phyloP scores from a whole-genome alignment of 495 filamentous ascomycete genomes.

The Xylaria telfairii region DNA sequence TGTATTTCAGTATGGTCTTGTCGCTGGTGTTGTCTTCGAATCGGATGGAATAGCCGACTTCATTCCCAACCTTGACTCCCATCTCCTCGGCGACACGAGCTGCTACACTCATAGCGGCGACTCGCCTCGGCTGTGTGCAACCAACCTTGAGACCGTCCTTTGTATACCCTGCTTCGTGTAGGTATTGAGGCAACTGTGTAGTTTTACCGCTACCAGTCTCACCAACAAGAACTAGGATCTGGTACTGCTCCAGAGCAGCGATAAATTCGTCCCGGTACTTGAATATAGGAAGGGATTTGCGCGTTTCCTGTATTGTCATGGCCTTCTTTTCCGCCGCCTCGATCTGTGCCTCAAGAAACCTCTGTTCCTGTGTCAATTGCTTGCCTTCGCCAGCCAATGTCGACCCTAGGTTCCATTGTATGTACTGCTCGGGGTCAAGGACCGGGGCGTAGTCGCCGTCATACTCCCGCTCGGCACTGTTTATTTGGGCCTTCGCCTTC shows the following conservation, averaged over 20 bases:
- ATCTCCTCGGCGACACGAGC: conserved; percentile 94
- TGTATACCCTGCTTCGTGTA: conserved; percentile 91
- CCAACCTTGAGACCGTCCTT: conserved; percentile 73
- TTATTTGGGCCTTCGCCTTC: conserved; percentile 88
- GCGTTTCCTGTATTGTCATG: conserved; percentile 84
- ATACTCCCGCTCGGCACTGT: conserved; percentile 73
- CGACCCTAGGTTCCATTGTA: conserved; percentile 83
- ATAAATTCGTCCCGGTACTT: conserved; percentile 76
- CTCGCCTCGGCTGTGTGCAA: conserved; percentile 90
- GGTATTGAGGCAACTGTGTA: conserved; percentile 86
- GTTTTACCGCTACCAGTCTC: conserved; percentile 92
- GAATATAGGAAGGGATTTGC: conserved; percentile 91
- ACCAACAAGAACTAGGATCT: conserved; percentile 83
- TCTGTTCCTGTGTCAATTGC: conserved; percentile 77
- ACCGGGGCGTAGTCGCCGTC: conserved; percentile 94
- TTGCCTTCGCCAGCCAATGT: conserved; percentile 68
- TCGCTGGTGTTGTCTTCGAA: conserved; percentile 95
- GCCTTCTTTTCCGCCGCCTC: conserved; percentile 87
- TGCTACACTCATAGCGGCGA: conserved; percentile 96
- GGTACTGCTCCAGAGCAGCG: conserved; percentile 73
- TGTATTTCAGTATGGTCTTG: conserved; percentile 93
- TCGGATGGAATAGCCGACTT: conserved; percentile 94
- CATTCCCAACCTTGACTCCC: conserved; percentile 87
- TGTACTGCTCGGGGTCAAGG: conserved; percentile 86
- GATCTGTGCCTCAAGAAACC: conserved; percentile 76